Conservation (phyloP, 176 grass and related monocot species). For the Carex pumila region DNA sequence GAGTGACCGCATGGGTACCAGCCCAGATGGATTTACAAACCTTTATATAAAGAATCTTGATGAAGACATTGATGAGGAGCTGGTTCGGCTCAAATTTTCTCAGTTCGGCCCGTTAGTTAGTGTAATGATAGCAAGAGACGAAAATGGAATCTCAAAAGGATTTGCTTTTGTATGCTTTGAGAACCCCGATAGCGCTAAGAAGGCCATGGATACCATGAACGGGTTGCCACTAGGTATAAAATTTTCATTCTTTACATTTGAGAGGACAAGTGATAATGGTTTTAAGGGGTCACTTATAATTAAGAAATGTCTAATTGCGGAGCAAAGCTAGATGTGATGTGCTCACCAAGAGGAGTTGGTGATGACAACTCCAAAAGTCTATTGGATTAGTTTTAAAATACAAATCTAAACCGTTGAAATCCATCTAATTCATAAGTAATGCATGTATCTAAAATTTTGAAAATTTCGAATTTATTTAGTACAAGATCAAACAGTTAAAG, state of each 20-base stretch:
- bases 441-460: too few relatives aligned
- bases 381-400: too few relatives aligned
- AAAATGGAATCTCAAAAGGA: slow-evolving; percentile 38
- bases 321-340: too few relatives aligned
- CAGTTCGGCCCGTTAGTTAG: slow-evolving; percentile 31
- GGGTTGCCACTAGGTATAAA: slow-evolving; percentile 58
- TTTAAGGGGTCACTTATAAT: not conserved
- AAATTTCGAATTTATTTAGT: too few relatives aligned
- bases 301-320: not conserved
- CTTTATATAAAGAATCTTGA: slow-evolving; percentile 42
- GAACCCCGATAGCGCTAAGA: slow-evolving; percentile 52
- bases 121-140: slow-evolving; percentile 29
- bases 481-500: too few relatives aligned
- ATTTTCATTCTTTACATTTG: not conserved
- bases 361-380: too few relatives aligned
- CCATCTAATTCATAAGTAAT: too few relatives aligned
- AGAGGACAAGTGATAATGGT: not conserved
- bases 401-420: too few relatives aligned
- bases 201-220: slow-evolving; percentile 61
- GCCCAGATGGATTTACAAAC: slow-evolving; percentile 30
- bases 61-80: slow-evolving; percentile 41
- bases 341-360: too few relatives aligned
- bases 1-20: slow-evolving; percentile 12
- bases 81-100: slow-evolving; percentile 37
- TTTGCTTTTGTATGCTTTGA: slow-evolving; percentile 87